These are phyloP conservation scores for Calocybe gangraenosa DNA, from an alignment of 768 basidiomycete species.

Conservation along the genomic window DNA sequence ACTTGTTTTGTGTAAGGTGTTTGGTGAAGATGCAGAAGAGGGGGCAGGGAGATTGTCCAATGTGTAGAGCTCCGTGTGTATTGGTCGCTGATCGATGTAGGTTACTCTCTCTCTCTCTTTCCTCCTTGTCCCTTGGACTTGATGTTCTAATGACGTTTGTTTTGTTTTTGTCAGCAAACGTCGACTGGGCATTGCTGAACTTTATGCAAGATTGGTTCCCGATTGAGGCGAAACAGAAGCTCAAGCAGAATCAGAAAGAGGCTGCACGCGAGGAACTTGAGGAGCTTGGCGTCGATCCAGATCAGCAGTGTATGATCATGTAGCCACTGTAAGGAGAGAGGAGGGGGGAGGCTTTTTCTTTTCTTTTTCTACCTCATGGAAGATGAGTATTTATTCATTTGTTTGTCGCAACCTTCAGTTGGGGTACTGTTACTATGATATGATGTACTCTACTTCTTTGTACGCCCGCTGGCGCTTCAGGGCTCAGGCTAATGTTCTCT, in stretches of 20 bases:
- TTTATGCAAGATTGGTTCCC: conserved; percentile 96
- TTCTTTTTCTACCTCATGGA: no score
- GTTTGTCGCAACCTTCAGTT: no score
- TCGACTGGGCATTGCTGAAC: conserved; percentile 75
- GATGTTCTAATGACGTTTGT: neutral
- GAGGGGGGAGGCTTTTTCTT: no score
- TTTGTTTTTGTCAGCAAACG: conserved; percentile 47
- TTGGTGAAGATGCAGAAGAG: conserved; percentile 91
- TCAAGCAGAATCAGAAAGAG: conserved; percentile 72
- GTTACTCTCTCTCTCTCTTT: conserved; percentile 22
- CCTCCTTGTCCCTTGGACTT: neutral
- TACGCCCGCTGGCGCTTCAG: no score
- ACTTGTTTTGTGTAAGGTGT: conserved; percentile 76
- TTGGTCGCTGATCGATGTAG: conserved; percentile 71
- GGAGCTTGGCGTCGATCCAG: conserved; percentile 57
- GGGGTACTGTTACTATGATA: no score
- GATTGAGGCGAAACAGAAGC: conserved; percentile 69
- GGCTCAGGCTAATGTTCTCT: no score
- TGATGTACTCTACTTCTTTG: no score
- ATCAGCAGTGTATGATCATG: conserved; percentile 31
- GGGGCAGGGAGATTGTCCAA: conserved; percentile 70
- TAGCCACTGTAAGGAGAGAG: no score
- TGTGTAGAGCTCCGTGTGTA: conserved; percentile 79
- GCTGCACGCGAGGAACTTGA: conserved; percentile 62
- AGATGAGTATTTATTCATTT: no score